Evolutionary conservation across 352 stramenopile species (phyloP).

Genomic region (Phytophthora pluvialis): DNA sequence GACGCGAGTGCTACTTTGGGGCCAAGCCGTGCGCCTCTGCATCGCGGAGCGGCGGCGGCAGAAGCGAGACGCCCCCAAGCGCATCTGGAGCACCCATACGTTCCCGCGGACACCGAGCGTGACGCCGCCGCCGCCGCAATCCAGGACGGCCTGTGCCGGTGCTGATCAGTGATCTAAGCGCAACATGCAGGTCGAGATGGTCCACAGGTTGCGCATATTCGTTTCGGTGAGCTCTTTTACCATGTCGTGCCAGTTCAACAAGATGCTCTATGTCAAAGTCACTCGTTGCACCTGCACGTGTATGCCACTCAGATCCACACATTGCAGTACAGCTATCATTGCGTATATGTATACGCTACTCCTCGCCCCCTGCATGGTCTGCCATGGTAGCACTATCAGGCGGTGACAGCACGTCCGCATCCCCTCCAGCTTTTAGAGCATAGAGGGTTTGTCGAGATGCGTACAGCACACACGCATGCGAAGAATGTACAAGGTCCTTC

Average conservation of each 20-base stretch:
- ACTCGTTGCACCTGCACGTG: conserved; percentile 9
- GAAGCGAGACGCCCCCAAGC: conserved; percentile 39
- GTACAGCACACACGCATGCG: not conserved
- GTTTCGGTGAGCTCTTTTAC: conserved; percentile 19
- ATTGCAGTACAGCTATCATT: not conserved
- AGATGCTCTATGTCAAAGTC: conserved; percentile 1
- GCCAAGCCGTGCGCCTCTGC: conserved; percentile 63
- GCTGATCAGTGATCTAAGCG: conserved; percentile 29
- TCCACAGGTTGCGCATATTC: conserved; percentile 8
- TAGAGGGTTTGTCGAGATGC: not conserved
- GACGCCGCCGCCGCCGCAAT: conserved; percentile 15
- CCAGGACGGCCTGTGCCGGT: conserved; percentile 13
- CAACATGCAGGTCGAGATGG: conserved; percentile 5
- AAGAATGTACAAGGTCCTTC: conserved; percentile 8
- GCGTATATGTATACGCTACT: not conserved
- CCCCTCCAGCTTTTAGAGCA: conserved; percentile 1
- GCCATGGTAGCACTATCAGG: conserved; percentile 3
- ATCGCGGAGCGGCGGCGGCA: conserved; percentile 44
- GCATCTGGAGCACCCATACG: conserved; percentile 48
- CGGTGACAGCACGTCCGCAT: conserved; percentile 1
- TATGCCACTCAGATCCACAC: conserved; percentile 8
- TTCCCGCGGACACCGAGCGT: conserved; percentile 36
- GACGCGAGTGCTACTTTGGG: conserved; percentile 71
- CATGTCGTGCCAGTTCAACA: conserved; percentile 6
- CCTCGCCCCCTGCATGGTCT: not conserved